Evolutionary conservation across 2,329 filamentous ascomycete species (phyloP).

Genomic region (Penicillium carneum): DNA sequence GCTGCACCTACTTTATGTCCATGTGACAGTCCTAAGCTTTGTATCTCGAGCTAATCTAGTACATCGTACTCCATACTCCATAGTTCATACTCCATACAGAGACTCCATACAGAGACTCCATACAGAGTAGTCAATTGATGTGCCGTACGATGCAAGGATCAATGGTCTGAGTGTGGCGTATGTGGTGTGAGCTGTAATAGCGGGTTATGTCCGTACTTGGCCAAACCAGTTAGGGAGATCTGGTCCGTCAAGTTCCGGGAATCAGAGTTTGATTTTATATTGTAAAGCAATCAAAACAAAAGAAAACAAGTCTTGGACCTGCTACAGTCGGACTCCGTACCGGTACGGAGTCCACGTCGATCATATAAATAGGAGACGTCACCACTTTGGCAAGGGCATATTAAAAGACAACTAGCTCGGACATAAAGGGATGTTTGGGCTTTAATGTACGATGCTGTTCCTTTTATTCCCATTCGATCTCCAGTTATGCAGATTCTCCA

Average conservation of each 20-base stretch:
- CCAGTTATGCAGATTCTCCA: neutral
- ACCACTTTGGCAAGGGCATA: conserved; percentile 4
- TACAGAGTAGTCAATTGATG: neutral
- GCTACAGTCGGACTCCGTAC: neutral
- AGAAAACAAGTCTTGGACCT: neutral
- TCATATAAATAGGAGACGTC: conserved; percentile 8
- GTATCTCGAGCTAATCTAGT: neutral
- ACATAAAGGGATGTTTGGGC: neutral
- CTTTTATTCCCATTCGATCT: neutral
- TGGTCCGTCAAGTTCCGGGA: neutral
- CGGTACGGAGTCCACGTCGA: neutral
- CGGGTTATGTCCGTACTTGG: neutral
- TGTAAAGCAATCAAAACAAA: neutral
- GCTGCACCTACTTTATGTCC: too few relatives aligned
- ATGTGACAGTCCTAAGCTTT: neutral
- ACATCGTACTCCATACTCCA: neutral
- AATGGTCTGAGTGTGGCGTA: conserved; percentile 6
- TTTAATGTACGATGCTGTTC: neutral
- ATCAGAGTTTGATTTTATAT: neutral
- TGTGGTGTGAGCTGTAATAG: conserved; percentile 2
- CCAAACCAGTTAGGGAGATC: neutral
- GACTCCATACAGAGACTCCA: too few relatives aligned
- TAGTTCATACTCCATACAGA: too few relatives aligned
- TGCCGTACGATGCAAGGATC: conserved; percentile 10
- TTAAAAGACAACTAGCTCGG: neutral